Conservation (phyloP, 345 rosid genomes). For the Hirschfeldia incana region DNA sequence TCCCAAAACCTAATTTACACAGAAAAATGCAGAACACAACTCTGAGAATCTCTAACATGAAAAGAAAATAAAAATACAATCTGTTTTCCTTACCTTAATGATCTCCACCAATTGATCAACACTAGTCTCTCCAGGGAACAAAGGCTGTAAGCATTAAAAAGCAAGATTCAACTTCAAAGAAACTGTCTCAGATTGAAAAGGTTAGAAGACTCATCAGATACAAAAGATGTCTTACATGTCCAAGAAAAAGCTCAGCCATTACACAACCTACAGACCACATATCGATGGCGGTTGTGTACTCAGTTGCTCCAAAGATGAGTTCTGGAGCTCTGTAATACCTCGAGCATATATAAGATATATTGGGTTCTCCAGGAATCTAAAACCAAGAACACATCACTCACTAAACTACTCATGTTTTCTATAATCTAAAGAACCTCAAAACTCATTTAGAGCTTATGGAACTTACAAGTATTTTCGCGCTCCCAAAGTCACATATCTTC, state of each 20-base stretch:
- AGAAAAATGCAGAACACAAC: constrained; percentile 1
- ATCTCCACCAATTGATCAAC: constrained; percentile 97
- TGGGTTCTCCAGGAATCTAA: constrained; percentile 81
- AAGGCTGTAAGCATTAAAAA: constrained; percentile 57
- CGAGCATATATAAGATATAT: constrained; percentile 93
- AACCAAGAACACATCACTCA: constrained; percentile 17
- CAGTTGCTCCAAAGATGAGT: constrained; percentile 93
- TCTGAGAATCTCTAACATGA: neutral
- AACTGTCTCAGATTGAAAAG: neutral
- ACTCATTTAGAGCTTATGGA: neutral
- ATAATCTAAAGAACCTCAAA: neutral
- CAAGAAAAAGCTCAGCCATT: constrained; percentile 94
- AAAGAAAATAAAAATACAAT: neutral
- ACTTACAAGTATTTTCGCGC: constrained; percentile 86
- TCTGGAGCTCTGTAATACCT: constrained; percentile 97
- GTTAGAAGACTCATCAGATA: neutral
- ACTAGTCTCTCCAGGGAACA: constrained; percentile 98
- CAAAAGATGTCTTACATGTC: constrained; percentile 51
- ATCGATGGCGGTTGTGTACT: constrained; percentile 95
- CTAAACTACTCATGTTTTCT: constrained; percentile 16
- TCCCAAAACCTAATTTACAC: constrained; percentile 56
- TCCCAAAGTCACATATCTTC: constrained; percentile 93
- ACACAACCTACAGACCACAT: constrained; percentile 99
- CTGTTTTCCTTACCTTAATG: constrained; percentile 63
- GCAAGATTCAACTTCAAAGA: constrained; percentile 1